Conservation (phyloP, 805 yeast species). For the Kodamaea leandrae region DNA sequence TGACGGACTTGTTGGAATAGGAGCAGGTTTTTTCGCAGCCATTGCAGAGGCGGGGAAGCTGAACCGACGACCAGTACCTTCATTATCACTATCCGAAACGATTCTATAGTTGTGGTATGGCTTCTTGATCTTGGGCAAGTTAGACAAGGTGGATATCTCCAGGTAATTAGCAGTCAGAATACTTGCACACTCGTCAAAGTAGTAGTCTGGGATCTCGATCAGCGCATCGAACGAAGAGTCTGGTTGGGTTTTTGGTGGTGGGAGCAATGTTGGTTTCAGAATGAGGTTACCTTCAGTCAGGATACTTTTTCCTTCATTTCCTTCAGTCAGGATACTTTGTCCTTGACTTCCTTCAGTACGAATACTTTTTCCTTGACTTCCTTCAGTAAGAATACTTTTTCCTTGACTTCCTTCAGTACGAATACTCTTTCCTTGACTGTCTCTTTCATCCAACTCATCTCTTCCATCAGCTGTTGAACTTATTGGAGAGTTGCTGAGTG, state of each 20-base stretch:
- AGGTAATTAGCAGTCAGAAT: conserved; percentile 13
- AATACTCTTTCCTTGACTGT: too few relatives aligned
- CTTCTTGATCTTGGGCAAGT: not conserved
- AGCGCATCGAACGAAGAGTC: conserved; percentile 8
- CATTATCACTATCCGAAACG: conserved; percentile 26
- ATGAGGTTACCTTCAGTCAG: too few relatives aligned
- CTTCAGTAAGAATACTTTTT: too few relatives aligned
- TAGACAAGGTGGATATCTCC: conserved; percentile 8
- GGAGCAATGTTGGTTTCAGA: not conserved
- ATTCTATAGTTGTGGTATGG: conserved; percentile 1
- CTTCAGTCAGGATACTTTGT: too few relatives aligned
- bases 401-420: too few relatives aligned
- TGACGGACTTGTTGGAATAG: not conserved
- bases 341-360: too few relatives aligned
- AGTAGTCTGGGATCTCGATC: conserved; percentile 12
- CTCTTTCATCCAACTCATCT: too few relatives aligned
- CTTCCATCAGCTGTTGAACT: too few relatives aligned
- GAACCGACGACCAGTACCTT: conserved; percentile 35
- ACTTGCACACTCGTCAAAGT: conserved; percentile 12
- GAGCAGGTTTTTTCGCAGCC: conserved; percentile 4
- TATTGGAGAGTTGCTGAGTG: too few relatives aligned
- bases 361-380: too few relatives aligned
- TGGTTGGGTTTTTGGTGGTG: conserved; percentile 3
- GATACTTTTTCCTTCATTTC: too few relatives aligned
- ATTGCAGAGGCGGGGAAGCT: conserved; percentile 33